Base-by-base conservation (phyloP, 345 rosid genomes). In the Firmiana major region DNA sequence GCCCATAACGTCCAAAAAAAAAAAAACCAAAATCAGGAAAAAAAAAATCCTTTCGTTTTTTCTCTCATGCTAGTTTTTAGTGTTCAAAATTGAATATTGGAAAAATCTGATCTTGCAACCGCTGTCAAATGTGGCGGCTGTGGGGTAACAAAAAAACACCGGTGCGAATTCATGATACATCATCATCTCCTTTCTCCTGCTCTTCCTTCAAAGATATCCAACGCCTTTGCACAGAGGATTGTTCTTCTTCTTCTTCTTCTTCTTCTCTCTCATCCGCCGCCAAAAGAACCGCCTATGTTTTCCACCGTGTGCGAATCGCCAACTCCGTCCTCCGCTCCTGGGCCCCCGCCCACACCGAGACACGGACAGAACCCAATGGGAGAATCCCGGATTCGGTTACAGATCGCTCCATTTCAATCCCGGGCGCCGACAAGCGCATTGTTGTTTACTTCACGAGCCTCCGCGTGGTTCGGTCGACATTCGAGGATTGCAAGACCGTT, bases 361-460 rank as follows among this genome's bases (percentile, higher is more conserved):
- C 43, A 40, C 70, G 24, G 51, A 71, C 71, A 79, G 76, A 45
- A 74, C 63, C 66, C 21, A 77, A 57, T 55, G 75, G 68, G 0
- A 80, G 42, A 8, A 28, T 28, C 46, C 12, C 4, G 54, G 28
- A 66, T 28, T 26, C 59, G 42, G 78, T 36, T 9, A 76, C 45
- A 69, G 85, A 81, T 63, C 80, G 82, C 5, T 64, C 78, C 6
- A 77, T 85, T 53, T 75, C 79, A 0, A 66, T 85, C 63, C 91
- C 90, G 8, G 91, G 87, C 57, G 85, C 90, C 8, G 85, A 89
- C 71, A 82, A 75, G 70, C 91, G 88, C 78, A 78, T 94, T 65
- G 93, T 92, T 79, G 86, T 94, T 9, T 95, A 95, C 87, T 90
- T 86, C 79, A 95, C 98, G 3, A 87, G 97, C 75, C 90, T 95